phyloP scores from a whole-genome alignment of 768 basidiomycete genomes.

The Mycena metata region DNA sequence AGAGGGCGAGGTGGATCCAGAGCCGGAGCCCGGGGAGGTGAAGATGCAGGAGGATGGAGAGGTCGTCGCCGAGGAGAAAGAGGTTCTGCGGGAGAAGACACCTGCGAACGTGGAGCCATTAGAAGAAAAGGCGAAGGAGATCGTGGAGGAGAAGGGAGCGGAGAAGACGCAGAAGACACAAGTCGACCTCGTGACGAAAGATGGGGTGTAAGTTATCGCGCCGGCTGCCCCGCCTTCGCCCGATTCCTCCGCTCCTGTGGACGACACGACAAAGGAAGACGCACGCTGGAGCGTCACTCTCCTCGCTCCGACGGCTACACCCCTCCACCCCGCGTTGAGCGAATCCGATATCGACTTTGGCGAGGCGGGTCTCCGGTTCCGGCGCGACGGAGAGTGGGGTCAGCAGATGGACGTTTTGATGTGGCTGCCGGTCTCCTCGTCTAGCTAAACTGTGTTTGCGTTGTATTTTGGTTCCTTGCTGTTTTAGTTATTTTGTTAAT shows the following conservation, averaged over 20 bases:
- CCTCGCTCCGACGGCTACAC: background rate
- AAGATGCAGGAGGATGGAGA: no score
- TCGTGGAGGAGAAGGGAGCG: background rate
- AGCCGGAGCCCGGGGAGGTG: no score
- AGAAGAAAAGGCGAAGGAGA: background rate
- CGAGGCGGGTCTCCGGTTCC: constrained; percentile 20
- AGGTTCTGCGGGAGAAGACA: background rate
- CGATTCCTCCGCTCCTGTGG: background rate
- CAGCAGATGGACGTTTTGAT: background rate
- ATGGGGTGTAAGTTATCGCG: constrained; percentile 11
- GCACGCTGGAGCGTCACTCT: constrained; percentile 21
- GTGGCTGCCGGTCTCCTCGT: background rate
- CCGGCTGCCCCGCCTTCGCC: background rate
- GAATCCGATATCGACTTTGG: constrained; percentile 19
- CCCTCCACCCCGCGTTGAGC: constrained; percentile 22
- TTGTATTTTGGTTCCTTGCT: background rate
- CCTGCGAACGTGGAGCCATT: no score
- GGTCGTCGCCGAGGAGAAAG: background rate
- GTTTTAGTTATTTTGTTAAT: background rate
- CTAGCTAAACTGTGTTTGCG: background rate
- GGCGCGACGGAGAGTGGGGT: no score
- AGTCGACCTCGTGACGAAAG: constrained; percentile 20
- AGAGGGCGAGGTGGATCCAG: no score
- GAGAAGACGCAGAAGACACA: constrained; percentile 1
- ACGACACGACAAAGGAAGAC: background rate